Evolutionary conservation across 2,329 filamentous ascomycete species (phyloP), one percentile per base, ranked within the genome.

Genomic region (Penicillium aurantiogriseum): DNA sequence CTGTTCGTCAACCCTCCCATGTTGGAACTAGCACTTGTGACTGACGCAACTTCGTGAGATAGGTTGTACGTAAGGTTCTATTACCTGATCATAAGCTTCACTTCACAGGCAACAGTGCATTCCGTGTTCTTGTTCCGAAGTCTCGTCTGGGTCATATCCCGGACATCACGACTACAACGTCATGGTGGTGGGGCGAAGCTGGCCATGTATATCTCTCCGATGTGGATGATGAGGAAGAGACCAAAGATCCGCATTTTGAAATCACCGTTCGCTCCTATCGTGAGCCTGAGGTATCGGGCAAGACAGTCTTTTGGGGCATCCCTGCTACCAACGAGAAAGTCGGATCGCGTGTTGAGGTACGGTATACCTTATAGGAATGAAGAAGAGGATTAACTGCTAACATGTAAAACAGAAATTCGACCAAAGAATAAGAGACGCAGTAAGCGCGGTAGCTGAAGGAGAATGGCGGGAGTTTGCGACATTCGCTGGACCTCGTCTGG

Each of bases 41-140:
- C 48, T 57, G 25, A 47, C 15, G 11, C 13, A 21, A 2, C 2
- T 10, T 35, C 7, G 1, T 35, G 29, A 2, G 17, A 23, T 17
- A 79, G 79, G 68, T 74, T 19, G 75, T 81, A 1, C 69, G 78
- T 38, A 71, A 76, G 8, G 66, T 71, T n/a, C 68, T 76, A 0
- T 79, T 78, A 40, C 76, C 76, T 0, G 70, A 73, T 0, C 78
- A 81, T 61, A 66, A 67, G 15, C 77, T 82, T 51, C 71, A 73
- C 42, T 82, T 82, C 60, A 82, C 72, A 23, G 80, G 80, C 1
- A 81, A 76, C 2, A 81, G 76, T 2, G 80, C 81, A 45, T 82
- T 77, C 74, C 76, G 80, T 3, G 70, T 75, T 0, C 62, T 81
- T 8, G 67, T 81, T 5, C 75, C 77, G 1, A 70, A 68, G 45